Percentiles rank a stretch among this genome's conserved stretches.
These are phyloP conservation scores for Paecilomyces fulvus DNA, from an alignment of 2,329 filamentous ascomycete species.

Conservation along the genomic window DNA sequence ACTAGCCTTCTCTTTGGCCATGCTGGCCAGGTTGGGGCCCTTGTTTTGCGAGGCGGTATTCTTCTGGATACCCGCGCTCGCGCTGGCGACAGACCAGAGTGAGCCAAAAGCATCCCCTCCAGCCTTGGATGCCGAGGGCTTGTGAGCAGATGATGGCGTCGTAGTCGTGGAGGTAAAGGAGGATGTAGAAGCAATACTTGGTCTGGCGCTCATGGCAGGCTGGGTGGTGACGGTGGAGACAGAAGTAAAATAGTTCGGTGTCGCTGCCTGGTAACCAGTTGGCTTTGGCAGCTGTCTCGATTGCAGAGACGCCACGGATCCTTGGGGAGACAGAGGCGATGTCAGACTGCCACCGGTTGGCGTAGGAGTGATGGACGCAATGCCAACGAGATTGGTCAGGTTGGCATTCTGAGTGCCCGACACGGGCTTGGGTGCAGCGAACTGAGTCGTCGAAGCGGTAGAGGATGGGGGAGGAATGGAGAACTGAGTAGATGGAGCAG, in stretches of 20 bases:
- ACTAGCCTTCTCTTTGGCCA: slow-evolving; percentile 96
- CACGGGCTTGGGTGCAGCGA: slow-evolving; percentile 74
- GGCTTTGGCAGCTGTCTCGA: slow-evolving; percentile 46
- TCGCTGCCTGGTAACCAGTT: slow-evolving; percentile 62
- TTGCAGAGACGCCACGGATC: slow-evolving; percentile 30
- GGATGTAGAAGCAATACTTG: slow-evolving; percentile 27
- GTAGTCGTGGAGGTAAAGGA: slow-evolving; percentile 33
- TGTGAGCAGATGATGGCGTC: slow-evolving; percentile 29
- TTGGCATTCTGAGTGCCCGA: slow-evolving; percentile 74
- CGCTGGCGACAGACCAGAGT: slow-evolving; percentile 63
- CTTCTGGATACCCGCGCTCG: slow-evolving; percentile 69
- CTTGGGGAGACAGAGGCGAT: slow-evolving; percentile 29
- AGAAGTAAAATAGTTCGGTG: slow-evolving; percentile 93
- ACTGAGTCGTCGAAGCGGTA: slow-evolving; percentile 52
- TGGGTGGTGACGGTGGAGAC: slow-evolving; percentile 41
- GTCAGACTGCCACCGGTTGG: slow-evolving; percentile 31
- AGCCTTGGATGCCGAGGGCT: slow-evolving; percentile 41
- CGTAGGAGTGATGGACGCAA: slow-evolving; percentile 73
- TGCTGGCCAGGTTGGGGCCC: slow-evolving; percentile 76
- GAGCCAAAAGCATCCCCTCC: slow-evolving; percentile 84
- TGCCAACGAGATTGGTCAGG: slow-evolving; percentile 68
- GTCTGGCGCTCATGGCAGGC: slow-evolving; percentile 17
- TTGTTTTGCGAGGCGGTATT: slow-evolving; percentile 49
- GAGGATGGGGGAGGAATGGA: slow-evolving; percentile 39
- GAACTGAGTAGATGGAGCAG: slow-evolving; percentile 28